Conservation (phyloP, 495 filamentous ascomycete genomes). For the Aspergillus heteromorphus region DNA sequence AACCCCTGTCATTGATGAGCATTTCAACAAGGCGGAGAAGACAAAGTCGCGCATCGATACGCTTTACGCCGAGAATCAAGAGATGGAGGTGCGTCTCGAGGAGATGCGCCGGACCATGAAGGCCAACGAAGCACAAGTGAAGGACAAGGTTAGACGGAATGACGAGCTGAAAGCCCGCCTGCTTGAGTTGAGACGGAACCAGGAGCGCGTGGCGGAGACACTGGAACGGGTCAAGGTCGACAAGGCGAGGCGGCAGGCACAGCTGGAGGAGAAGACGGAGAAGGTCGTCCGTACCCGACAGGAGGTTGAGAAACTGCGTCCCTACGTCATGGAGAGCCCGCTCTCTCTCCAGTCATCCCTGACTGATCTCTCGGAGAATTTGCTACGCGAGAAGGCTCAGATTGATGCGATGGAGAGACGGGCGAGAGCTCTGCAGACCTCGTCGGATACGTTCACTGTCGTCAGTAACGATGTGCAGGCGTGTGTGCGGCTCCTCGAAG, state of each 20-base stretch:
- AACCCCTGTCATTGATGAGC: conserved; percentile 76
- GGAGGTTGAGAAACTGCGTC: conserved; percentile 80
- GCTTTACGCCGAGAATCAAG: conserved; percentile 80
- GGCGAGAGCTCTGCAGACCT: conserved; percentile 84
- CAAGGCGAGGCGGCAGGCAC: conserved; percentile 61
- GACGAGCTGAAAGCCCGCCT: conserved; percentile 77
- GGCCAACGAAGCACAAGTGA: conserved; percentile 69
- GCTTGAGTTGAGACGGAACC: conserved; percentile 67
- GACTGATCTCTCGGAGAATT: conserved; percentile 69
- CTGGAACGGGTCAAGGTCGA: conserved; percentile 70
- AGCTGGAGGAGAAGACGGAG: conserved; percentile 77
- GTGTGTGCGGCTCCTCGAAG: conserved; percentile 83
- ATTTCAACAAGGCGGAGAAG: conserved; percentile 82
- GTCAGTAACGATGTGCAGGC: conserved; percentile 77
- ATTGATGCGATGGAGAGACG: conserved; percentile 85
- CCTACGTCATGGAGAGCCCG: conserved; percentile 86
- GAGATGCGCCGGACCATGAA: conserved; percentile 73
- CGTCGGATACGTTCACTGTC: conserved; percentile 78
- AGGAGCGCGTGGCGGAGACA: conserved; percentile 72
- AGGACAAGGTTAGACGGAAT: conserved; percentile 76
- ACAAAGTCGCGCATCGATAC: conserved; percentile 82
- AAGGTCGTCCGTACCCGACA: conserved; percentile 52
- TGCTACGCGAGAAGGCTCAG: conserved; percentile 69
- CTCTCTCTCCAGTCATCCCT: conserved; percentile 75
- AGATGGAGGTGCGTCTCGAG: conserved; percentile 71